phyloP scores from a whole-genome alignment of 805 yeast genomes.

The Metschnikowia gruessii region DNA sequence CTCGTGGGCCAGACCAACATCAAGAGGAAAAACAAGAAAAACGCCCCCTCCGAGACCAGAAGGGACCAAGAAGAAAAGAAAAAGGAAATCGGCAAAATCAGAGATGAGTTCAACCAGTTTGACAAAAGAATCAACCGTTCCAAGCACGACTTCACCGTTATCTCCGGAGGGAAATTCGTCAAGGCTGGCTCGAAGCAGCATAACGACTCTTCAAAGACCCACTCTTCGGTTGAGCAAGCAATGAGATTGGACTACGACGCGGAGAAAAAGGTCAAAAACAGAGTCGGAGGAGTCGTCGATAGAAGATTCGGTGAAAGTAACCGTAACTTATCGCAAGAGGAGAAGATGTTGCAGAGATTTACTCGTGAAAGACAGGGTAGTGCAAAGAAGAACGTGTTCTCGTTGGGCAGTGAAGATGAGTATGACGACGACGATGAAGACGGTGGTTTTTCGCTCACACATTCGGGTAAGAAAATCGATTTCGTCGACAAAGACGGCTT shows the following conservation, averaged over 20 bases:
- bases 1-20: conserved; percentile 81
- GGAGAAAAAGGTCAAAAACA: conserved; percentile 60
- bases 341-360: conserved; percentile 92
- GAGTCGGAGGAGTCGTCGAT: conserved; percentile 76
- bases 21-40: conserved; percentile 53
- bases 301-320: conserved; percentile 91
- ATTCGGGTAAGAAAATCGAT: conserved; percentile 67
- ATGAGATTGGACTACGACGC: conserved; percentile 62
- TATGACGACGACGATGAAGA: conserved; percentile 47
- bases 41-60: conserved; percentile 59
- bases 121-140: conserved; percentile 70
- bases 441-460: conserved; percentile 60
- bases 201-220: conserved; percentile 32
- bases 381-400: conserved; percentile 46
- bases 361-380: conserved; percentile 78
- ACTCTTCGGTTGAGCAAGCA: conserved; percentile 37
- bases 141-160: conserved; percentile 51
- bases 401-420: conserved; percentile 72
- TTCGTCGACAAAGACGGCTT: conserved; percentile 43
- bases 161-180: conserved; percentile 42
- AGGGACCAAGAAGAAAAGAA: conserved; percentile 59
- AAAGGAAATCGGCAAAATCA: conserved; percentile 52
- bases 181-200: conserved; percentile 41
- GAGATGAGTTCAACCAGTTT: conserved; percentile 87
- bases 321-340: conserved; percentile 69